Evolutionary conservation across 495 filamentous ascomycete species (phyloP).

Genomic region (Apiosordaria backusii): DNA sequence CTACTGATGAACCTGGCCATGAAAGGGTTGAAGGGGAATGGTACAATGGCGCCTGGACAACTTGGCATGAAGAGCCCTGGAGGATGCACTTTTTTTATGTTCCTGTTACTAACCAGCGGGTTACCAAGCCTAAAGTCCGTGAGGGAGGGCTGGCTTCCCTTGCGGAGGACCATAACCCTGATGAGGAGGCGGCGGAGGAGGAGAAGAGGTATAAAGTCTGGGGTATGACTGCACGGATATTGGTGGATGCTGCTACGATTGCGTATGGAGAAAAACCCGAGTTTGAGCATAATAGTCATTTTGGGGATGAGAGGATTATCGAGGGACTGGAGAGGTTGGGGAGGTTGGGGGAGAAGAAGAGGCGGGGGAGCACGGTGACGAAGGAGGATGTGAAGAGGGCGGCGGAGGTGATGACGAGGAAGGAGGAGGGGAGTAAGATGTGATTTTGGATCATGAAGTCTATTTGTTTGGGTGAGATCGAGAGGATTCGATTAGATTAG

Average conservation of each 20-base stretch:
- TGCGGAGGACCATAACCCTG: slow-evolving; percentile 24
- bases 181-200: slow-evolving; percentile 37
- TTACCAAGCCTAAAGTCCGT: slow-evolving; percentile 51
- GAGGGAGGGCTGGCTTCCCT: slow-evolving; percentile 31
- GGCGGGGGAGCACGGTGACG: slow-evolving; percentile 52
- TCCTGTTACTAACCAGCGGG: slow-evolving; percentile 58
- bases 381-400: slow-evolving; percentile 56
- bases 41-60: slow-evolving; percentile 65
- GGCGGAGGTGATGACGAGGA: slow-evolving; percentile 36
- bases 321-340: slow-evolving; percentile 57
- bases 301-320: slow-evolving; percentile 79
- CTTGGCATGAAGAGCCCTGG: slow-evolving; percentile 61
- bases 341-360: slow-evolving; percentile 54
- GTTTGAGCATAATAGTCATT: slow-evolving; percentile 75
- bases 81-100: slow-evolving; percentile 89
- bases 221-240: slow-evolving; percentile 86
- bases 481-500: slow-evolving; percentile 1
- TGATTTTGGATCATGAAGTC: slow-evolving; percentile 7
- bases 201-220: slow-evolving; percentile 70
- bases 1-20: slow-evolving; percentile 42
- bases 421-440: slow-evolving; percentile 20
- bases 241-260: slow-evolving; percentile 80
- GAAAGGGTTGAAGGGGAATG: slow-evolving; percentile 55
- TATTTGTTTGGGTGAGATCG: background rate
- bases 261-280: slow-evolving; percentile 78